Evolutionary conservation across 78 protist species (phyloP), one percentile per base, ranked within the genome.

Genomic region (Monocercomonoides exilis): DNA sequence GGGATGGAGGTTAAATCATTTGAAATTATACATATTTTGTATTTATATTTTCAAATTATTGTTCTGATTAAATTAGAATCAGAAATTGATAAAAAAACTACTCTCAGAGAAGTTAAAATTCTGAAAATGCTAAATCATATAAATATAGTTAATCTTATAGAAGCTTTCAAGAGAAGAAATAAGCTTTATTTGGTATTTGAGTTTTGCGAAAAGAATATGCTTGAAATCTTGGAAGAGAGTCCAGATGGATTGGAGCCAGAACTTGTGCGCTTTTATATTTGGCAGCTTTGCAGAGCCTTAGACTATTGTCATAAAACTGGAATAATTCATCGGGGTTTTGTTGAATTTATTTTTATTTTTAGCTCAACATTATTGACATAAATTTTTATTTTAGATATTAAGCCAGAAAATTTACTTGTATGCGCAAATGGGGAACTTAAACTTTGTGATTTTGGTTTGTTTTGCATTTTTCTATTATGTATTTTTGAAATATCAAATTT

Each of bases 151-250:
- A 42, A 43, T 4, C 89, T 91, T 3, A 0, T 77, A 2, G 88
- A 87, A 44, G 89, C 86, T 2, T 88, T 91, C 84, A 44, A 91
- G 0, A 81, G 90, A 2, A 85, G 91, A 45, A 88, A 90, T 0
- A 77, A 84, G 38, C 91, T 92, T 32, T 90, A 90, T 84, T 87
- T 94, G 0, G 96, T 94, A 29, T 91, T 92, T 43, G 95, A 94
- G 44, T 90, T 77, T 46, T 84, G 90, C 41, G 92, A 91, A 36
- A 38, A 88, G 70, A 88, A 88, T 45, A 36, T 92, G 33, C 90
- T 94, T 4, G 92, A 86, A 42, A 77, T 44, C 34, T 85, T 92
- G 33, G 93, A 91, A 1, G 77, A 84, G 42, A 33, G 85, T 36
- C 79, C 91, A 11, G 2, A 86, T 44, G 94, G 94, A 35, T 45